Base-by-base conservation (phyloP, 805 yeast genomes). In the Kazachstania taianensis region DNA sequence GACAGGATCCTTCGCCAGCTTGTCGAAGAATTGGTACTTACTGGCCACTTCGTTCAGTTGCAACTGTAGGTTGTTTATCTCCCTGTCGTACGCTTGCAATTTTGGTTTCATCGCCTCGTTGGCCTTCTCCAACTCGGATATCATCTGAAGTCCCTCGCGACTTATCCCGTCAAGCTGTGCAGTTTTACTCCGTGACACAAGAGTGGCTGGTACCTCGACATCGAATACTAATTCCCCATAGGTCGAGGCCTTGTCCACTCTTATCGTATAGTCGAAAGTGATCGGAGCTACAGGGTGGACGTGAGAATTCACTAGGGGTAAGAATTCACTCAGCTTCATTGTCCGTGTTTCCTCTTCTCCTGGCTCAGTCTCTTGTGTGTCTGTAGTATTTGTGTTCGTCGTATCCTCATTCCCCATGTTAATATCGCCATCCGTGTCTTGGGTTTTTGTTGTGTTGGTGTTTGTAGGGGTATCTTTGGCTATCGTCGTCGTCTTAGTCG, bases 221-320 rank as follows among this genome's bases (percentile, higher is more conserved):
- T 92, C 98, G 39, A 81, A 66, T 5, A 81, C 80, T 2, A 75
- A 63, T 28, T 84, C 94, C 19, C 96, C 95, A 40, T 82, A 64
- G 2, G 89, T 83, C 2, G 83, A 67, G 26, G 86, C 81, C 44
- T 70, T 73, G 39, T 81, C 81, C 1, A 94, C 87, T 50, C 77
- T 72, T 24, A 92, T 71, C 33, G 73, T 75, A 59, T 85, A 87
- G 41, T 79, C 80, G 14, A 92, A 49, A 27, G 69, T 71, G 24
- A 92, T 75, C 17, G 98, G 97, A 41, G 78, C 80, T 10, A 83
- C 65, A 13, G 95, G 96, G 20, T 66, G 61, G 40, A 81, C 62
- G 52, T 87, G 83, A n/a, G 49, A 36, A 43, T 74, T 76, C 14
- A 57, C 45, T 13, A 57, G 35, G 9, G 49, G 42, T 15, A 52